Evolutionary conservation across 345 rosid species (phyloP), one percentile per base, ranked within the genome.

Genomic region (Pistacia integerrima): DNA sequence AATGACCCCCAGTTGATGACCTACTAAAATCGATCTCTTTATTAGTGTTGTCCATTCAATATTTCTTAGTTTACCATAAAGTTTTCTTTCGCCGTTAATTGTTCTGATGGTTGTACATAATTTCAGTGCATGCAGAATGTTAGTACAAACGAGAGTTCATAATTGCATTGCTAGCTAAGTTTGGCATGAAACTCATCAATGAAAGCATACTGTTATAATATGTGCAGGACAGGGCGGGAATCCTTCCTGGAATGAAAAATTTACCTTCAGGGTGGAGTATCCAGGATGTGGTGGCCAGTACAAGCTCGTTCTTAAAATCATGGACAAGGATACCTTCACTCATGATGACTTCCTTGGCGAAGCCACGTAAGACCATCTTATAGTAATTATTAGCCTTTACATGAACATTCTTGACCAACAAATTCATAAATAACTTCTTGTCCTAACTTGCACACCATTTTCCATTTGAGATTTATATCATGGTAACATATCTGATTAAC

Each of bases 281-380:
- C 99, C 99, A 8, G 91, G 92, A 64, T 75, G 82, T 54, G 90
- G 88, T 41, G 56, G 70, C 3, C 89, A 85, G 25, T 88, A 88
- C 84, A 88, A 86, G 83, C 88, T 96, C 75, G 77, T 57, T 68
- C 88, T 93, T 68, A 89, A 83, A 68, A 85, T 93, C 84, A 92
- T 95, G 96, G 99, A 95, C 88, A 85, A 89, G 67, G 98, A 95
- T 78, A 92, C 87, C 36, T 89, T 95, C 87, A 77, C 96, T 20
- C 0, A 83, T 0, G 99, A 93, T 69, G 99, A 95, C 76, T 84
- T 69, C 69, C 62, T 95, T 5, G 99, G 99, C 11, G 77, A 88
- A 75, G 89, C 97, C 64, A 83, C 86, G 98, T 95, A 88, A 79
- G 89, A 72, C 12, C 22, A 35, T 36, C 3, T 54, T 64, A 57